These are phyloP conservation scores for Lenwebbia sp. DNA, from an alignment of 345 rosid species.

Conservation along the genomic window DNA sequence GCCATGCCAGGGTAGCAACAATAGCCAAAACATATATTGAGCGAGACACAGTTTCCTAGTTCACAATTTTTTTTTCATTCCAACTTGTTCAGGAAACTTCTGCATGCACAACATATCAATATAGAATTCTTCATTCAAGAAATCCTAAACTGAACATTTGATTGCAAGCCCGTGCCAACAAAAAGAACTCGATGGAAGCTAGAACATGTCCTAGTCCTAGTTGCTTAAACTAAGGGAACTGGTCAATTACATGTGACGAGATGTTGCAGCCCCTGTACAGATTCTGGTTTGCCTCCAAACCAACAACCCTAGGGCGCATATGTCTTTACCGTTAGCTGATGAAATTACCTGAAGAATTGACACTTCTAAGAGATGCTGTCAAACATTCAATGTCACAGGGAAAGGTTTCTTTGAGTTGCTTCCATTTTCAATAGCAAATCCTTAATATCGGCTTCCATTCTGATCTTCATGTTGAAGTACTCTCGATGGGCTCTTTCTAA, in stretches of 20 bases:
- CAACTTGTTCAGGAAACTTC: background rate
- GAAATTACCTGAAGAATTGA: background rate
- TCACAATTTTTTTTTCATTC: background rate
- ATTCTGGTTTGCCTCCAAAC: background rate
- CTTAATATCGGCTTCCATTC: slow-evolving; percentile 91
- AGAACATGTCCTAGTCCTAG: background rate
- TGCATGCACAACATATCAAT: background rate
- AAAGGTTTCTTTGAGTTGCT: slow-evolving; percentile 55
- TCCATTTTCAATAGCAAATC: slow-evolving; percentile 80
- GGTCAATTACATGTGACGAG: background rate
- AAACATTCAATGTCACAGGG: slow-evolving; percentile 24
- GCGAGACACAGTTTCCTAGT: background rate
- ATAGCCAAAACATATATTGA: background rate
- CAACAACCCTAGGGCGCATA: background rate
- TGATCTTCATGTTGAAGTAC: slow-evolving; percentile 63
- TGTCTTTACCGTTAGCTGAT: background rate
- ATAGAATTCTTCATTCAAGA: background rate
- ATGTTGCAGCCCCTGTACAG: background rate
- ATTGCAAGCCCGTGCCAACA: background rate
- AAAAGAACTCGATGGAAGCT: background rate
- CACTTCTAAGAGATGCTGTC: background rate
- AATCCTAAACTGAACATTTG: background rate
- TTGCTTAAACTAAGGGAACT: background rate
- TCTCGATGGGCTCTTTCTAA: slow-evolving; percentile 72
- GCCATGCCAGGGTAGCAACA: background rate